These are phyloP conservation scores for Trichopus zeylanicus DNA, from an alignment of 116 monocot genomes.

Conservation along the genomic window DNA sequence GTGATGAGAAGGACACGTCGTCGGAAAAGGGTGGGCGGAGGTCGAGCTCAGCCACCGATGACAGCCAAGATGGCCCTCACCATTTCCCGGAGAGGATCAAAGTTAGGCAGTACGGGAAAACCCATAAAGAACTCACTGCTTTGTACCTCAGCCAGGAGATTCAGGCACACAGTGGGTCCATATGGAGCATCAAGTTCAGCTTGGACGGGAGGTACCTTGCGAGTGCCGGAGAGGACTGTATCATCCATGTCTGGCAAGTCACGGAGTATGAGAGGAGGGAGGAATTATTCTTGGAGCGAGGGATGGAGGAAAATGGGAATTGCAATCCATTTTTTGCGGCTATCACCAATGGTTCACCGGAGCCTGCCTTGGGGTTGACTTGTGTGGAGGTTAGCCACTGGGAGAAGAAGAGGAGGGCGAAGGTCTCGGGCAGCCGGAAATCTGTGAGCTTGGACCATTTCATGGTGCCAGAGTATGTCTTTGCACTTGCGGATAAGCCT, in stretches of 20 bases:
- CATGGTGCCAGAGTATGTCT: conserved; percentile 67
- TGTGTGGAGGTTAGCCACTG: conserved; percentile 23
- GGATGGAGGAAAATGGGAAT: conserved; percentile 19
- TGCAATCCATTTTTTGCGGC: conserved; percentile 19
- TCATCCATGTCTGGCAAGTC: conserved; percentile 78
- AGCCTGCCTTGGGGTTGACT: conserved; percentile 13
- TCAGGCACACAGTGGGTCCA: conserved; percentile 71
- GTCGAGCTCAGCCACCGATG: conserved; percentile 69
- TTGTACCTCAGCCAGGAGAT: conserved; percentile 81
- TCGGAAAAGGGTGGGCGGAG: conserved; percentile 78
- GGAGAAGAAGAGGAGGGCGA: conserved; percentile 48
- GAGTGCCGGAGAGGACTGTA: conserved; percentile 73
- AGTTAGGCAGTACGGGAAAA: conserved; percentile 61
- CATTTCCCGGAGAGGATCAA: conserved; percentile 38
- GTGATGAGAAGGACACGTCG: conserved; percentile 65
- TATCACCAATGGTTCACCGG: conserved; percentile 30
- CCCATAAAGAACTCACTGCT: conserved; percentile 62
- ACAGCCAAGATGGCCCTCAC: conserved; percentile 51
- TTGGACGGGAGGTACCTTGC: conserved; percentile 60
- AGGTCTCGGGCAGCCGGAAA: conserved; percentile 26
- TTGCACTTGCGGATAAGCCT: conserved; percentile 63
- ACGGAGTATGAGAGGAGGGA: conserved; percentile 35
- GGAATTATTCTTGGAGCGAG: conserved; percentile 31
- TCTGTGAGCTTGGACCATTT: conserved; percentile 48
- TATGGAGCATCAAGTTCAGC: conserved; percentile 82